Percentiles rank a stretch among this genome's conserved stretches.
phyloP scores from a whole-genome alignment of 371 early-diverging fungal species.

The Circinella umbellata region DNA sequence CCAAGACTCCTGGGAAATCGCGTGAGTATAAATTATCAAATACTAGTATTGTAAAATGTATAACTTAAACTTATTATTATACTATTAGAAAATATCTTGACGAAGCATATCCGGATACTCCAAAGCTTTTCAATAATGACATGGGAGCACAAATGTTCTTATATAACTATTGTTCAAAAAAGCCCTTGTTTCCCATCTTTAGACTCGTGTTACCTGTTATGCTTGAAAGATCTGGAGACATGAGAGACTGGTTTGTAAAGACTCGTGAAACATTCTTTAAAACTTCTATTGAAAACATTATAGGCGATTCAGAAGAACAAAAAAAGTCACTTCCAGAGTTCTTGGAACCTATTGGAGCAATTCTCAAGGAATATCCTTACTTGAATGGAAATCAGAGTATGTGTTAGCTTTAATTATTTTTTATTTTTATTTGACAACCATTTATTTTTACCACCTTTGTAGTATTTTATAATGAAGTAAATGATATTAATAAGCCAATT shows the following conservation, averaged over 20 bases:
- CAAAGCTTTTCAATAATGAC: constrained; percentile 10
- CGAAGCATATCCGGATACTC: constrained; percentile 17
- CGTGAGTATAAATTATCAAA: not conserved
- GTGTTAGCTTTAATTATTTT: no score
- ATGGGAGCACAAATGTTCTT: constrained; percentile 15
- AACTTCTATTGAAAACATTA: constrained; percentile 7
- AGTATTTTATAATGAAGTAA: no score
- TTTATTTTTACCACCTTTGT: no score
- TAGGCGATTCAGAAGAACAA: not conserved
- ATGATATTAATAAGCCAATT: not conserved
- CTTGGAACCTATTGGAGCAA: not conserved
- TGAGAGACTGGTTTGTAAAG: constrained; percentile 9
- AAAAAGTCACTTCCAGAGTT: not conserved
- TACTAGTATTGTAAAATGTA: not conserved
- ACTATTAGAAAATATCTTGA: constrained; percentile 15
- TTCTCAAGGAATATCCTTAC: constrained; percentile 6
- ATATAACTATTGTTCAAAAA: constrained; percentile 11
- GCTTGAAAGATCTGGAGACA: not conserved
- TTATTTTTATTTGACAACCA: no score
- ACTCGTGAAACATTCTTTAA: constrained; percentile 4
- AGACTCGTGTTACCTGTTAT: not conserved
- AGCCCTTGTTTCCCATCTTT: constrained; percentile 8
- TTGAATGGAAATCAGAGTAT: constrained; percentile 14
- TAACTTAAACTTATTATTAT: no score
- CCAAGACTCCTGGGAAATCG: constrained; percentile 23